These are phyloP conservation scores for Cryphonectria nitschkei DNA, from an alignment of 2,329 filamentous ascomycete species.

Conservation along the genomic window DNA sequence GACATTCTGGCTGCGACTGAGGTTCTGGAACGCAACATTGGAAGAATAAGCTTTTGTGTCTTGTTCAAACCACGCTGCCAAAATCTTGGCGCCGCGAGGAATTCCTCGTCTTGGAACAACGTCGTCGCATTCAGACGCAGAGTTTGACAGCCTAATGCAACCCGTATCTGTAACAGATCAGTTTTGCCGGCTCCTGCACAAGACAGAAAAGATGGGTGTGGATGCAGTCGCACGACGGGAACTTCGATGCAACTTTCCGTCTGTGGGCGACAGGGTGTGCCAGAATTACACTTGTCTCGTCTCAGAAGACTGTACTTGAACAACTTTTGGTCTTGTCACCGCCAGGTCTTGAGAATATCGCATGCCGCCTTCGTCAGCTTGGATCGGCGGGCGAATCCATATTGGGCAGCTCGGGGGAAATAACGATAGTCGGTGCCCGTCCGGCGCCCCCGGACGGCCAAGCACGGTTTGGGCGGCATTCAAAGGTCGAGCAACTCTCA, in stretches of 20 bases:
- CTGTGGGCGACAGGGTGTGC: neutral
- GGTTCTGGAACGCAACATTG: too few relatives aligned
- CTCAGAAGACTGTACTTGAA: neutral
- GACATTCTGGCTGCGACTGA: neutral
- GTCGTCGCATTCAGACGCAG: neutral
- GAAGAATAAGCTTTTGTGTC: neutral
- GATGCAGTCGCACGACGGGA: neutral
- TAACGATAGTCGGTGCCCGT: constrained; percentile 19
- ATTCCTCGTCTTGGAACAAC: neutral
- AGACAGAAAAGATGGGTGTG: neutral
- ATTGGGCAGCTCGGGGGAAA: constrained; percentile 22
- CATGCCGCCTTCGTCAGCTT: neutral
- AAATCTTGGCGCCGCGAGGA: constrained; percentile 6
- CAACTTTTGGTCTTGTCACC: neutral
- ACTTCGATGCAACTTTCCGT: neutral
- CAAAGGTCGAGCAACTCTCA: neutral
- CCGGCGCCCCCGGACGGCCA: constrained; percentile 1
- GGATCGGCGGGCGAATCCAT: constrained; percentile 6
- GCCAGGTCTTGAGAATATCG: neutral
- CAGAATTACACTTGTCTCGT: too few relatives aligned
- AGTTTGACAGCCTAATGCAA: neutral
- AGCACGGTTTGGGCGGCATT: constrained; percentile 1
- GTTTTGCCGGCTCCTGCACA: neutral
- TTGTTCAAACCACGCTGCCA: neutral
- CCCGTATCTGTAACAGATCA: neutral